Conservation (phyloP, 2,329 filamentous ascomycete genomes). For the Keithomyces neogunnii region DNA sequence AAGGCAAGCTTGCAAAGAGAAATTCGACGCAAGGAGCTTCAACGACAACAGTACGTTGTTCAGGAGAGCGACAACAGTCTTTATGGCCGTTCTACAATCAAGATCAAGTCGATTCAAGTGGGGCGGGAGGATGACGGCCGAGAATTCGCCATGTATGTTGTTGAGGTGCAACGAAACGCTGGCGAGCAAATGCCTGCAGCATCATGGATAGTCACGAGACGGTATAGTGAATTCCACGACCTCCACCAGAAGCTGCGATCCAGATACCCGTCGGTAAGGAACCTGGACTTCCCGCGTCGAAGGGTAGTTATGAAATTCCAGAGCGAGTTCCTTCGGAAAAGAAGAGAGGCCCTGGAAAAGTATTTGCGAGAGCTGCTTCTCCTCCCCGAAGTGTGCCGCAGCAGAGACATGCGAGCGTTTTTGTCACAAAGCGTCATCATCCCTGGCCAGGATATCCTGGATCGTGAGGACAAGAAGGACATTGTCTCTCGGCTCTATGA, state of each 20-base stretch:
- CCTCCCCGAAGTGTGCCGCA: constrained; percentile 88
- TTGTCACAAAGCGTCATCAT: constrained; percentile 79
- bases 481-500: constrained; percentile 94
- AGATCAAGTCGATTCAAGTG: constrained; percentile 87
- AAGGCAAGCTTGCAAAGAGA: constrained; percentile 89
- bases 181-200: constrained; percentile 97
- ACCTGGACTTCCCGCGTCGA: constrained; percentile 84
- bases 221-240: constrained; percentile 96
- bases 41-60: constrained; percentile 91
- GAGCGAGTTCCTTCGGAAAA: constrained; percentile 88
- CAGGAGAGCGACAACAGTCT: constrained; percentile 97
- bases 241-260: constrained; percentile 81
- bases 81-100: constrained; percentile 82
- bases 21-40: constrained; percentile 87
- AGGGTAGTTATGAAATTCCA: constrained; percentile 95
- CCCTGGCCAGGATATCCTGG: constrained; percentile 47
- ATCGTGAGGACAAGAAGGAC: constrained; percentile 63
- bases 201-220: constrained; percentile 82
- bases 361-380: constrained; percentile 77
- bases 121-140: constrained; percentile 86
- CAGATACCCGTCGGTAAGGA: constrained; percentile 78
- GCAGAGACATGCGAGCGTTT: constrained; percentile 84
- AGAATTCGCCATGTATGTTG: constrained; percentile 86
- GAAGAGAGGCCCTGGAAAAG: constrained; percentile 71
- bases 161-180: constrained; percentile 83